These are phyloP conservation scores for Stentor roeselii DNA, from an alignment of 73 alveolate species.

Conservation along the genomic window DNA sequence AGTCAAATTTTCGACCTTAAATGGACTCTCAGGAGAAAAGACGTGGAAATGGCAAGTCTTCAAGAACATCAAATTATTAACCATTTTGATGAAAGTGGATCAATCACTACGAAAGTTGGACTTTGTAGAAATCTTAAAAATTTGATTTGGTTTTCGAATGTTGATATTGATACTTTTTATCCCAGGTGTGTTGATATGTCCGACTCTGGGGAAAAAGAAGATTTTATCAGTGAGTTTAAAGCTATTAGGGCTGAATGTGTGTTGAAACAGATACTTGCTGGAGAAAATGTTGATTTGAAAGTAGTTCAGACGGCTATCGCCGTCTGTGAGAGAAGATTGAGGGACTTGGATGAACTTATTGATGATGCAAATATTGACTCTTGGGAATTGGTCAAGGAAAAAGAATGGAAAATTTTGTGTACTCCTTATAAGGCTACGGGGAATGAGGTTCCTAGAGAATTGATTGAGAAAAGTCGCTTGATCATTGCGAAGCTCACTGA, in stretches of 20 bases:
- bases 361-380: conserved; percentile 76
- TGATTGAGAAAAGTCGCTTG: conserved; percentile 54
- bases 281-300: conserved; percentile 56
- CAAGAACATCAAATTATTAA: conserved; percentile 74
- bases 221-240: conserved; percentile 88
- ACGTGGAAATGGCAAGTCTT: conserved; percentile 77
- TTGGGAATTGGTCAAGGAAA: conserved; percentile 83
- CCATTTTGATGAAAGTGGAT: conserved; percentile 83
- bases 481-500: conserved; percentile 61
- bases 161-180: conserved; percentile 90
- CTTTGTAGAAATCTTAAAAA: conserved; percentile 81
- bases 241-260: conserved; percentile 69
- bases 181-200: conserved; percentile 95
- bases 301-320: conserved; percentile 67
- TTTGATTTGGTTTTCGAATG: conserved; percentile 84
- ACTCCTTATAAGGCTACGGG: conserved; percentile 52
- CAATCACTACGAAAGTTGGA: conserved; percentile 92
- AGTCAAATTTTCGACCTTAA: conserved; percentile 85
- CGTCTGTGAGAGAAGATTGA: conserved; percentile 74
- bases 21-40: conserved; percentile 80
- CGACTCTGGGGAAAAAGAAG: conserved; percentile 85
- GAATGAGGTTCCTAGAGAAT: conserved; percentile 43
- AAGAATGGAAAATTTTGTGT: conserved; percentile 65
- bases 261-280: conserved; percentile 39
- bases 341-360: conserved; percentile 82